phyloP scores from a whole-genome alignment of 306 rosid genomes.

The Dryas octopetala region DNA sequence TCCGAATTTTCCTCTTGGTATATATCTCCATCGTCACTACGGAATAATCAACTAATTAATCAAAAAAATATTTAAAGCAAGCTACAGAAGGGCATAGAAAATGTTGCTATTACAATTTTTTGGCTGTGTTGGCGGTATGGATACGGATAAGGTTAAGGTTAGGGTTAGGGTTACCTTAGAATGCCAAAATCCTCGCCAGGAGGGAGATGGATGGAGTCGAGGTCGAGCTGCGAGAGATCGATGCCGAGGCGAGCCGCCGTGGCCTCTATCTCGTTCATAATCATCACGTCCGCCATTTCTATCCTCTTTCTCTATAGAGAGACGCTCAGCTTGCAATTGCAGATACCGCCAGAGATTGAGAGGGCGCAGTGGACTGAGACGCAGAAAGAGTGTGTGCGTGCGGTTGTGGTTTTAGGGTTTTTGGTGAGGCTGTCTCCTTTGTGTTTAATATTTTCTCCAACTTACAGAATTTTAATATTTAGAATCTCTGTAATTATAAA shows the following conservation, averaged over 20 bases:
- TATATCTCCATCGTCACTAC: slow-evolving; percentile 69
- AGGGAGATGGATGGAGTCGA: slow-evolving; percentile 63
- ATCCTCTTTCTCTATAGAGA: background rate
- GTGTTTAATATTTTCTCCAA: background rate
- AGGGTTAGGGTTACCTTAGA: slow-evolving; percentile 40
- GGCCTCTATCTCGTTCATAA: slow-evolving; percentile 61
- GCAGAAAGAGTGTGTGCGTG: background rate
- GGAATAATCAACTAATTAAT: background rate
- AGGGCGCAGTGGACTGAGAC: background rate
- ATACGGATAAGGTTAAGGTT: too few relatives aligned
- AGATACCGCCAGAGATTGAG: background rate
- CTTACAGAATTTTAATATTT: too few relatives aligned
- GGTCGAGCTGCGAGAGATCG: slow-evolving; percentile 57
- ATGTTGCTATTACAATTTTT: too few relatives aligned
- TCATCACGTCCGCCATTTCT: slow-evolving; percentile 65
- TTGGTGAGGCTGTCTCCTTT: background rate
- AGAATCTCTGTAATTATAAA: too few relatives aligned
- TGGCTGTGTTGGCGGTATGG: too few relatives aligned
- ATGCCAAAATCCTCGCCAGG: slow-evolving; percentile 58
- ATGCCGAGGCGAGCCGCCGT: slow-evolving; percentile 65
- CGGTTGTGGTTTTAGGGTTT: background rate
- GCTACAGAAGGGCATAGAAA: background rate
- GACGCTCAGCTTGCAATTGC: background rate
- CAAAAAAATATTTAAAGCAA: background rate
- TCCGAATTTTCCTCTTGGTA: slow-evolving; percentile 52